These are phyloP conservation scores for Atalantia buxifolia DNA, from an alignment of 345 rosid species.

Conservation along the genomic window DNA sequence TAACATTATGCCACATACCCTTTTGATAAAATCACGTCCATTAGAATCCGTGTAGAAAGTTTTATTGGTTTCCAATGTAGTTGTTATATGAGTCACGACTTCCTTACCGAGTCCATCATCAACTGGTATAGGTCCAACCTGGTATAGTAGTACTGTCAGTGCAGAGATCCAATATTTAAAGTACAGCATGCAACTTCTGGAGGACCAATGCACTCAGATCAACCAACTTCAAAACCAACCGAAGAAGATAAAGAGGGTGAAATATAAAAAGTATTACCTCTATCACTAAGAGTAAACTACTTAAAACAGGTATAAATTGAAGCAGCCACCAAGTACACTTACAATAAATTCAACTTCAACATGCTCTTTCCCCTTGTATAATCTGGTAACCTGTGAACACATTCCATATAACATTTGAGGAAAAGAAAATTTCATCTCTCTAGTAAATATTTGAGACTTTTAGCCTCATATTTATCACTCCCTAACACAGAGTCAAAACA, in stretches of 20 bases:
- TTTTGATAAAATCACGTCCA: conserved; percentile 88
- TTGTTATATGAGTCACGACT: conserved; percentile 61
- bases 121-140: conserved; percentile 91
- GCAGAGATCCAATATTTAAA: not conserved
- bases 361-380: conserved; percentile 83
- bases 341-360: conserved; percentile 91
- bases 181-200: not conserved
- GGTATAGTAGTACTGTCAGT: conserved; percentile 28
- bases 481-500: not conserved
- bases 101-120: conserved; percentile 92
- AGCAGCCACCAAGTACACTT: conserved; percentile 28
- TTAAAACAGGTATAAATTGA: not conserved
- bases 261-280: not conserved
- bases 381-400: conserved; percentile 59
- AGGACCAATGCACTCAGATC: not conserved
- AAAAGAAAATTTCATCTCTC: not conserved
- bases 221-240: conserved; percentile 4
- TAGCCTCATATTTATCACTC: not conserved
- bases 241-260: conserved; percentile 12
- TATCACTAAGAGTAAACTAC: not conserved
- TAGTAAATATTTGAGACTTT: not conserved
- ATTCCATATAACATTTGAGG: not conserved
- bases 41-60: conserved; percentile 93
- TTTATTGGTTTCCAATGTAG: conserved; percentile 68
- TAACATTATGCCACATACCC: conserved; percentile 44